phyloP scores from a whole-genome alignment of 2,329 filamentous ascomycete genomes.

The Trichoderma hamatum region DNA sequence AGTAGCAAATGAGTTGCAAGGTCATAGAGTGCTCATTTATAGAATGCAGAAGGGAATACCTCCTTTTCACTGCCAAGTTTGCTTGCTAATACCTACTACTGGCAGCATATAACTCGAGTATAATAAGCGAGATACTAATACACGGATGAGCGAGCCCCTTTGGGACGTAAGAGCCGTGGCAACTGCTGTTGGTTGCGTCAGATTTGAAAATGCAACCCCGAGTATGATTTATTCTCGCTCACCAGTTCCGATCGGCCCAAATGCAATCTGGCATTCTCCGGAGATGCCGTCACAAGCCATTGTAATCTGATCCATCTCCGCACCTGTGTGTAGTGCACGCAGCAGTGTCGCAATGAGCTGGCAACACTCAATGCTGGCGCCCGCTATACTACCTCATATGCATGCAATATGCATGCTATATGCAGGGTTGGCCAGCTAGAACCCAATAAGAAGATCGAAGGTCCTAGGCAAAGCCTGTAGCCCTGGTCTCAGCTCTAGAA shows the following conservation, averaged over 20 bases:
- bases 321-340: neutral
- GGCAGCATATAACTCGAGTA: neutral
- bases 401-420: conserved; percentile 2
- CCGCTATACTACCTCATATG: conserved; percentile 8
- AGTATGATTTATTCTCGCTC: neutral
- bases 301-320: neutral
- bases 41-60: neutral
- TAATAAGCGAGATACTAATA: neutral
- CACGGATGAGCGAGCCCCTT: neutral
- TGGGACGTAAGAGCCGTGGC: neutral
- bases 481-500: conserved; percentile 6
- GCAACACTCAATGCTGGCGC: too few species aligned
- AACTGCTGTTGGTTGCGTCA: neutral
- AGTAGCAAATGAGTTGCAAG: neutral
- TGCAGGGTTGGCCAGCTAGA: conserved; percentile 14
- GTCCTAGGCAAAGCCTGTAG: neutral
- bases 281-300: neutral
- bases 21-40: neutral
- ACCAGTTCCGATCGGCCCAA: neutral
- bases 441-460: neutral
- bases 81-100: neutral
- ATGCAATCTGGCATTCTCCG: neutral
- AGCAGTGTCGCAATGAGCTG: neutral
- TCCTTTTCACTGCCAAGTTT: neutral
- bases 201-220: neutral